phyloP scores from a whole-genome alignment of 2,329 filamentous ascomycete genomes.

The Fusarium sp. region DNA sequence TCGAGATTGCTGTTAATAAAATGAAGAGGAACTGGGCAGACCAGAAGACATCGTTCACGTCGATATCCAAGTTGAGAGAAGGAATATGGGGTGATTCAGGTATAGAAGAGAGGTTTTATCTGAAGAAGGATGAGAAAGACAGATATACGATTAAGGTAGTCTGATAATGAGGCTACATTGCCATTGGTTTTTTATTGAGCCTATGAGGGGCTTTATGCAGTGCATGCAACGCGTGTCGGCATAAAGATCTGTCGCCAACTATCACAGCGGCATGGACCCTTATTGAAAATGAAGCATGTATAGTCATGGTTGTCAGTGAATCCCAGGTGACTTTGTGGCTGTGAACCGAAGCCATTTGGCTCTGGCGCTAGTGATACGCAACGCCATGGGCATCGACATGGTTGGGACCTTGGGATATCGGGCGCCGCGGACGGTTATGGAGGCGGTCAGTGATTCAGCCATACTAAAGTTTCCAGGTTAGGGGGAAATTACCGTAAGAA shows the following conservation, averaged over 20 bases:
- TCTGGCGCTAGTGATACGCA: background rate
- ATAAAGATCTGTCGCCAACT: rapidly evolving
- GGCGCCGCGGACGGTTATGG: background rate
- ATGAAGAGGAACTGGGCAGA: background rate
- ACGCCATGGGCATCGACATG: background rate
- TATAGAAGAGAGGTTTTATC: background rate
- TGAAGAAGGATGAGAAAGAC: background rate
- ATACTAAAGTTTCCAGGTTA: background rate
- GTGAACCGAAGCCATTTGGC: background rate
- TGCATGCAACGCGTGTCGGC: rapidly evolving
- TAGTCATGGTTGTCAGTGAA: too few relatives aligned
- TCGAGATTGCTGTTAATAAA: background rate
- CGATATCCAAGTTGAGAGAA: background rate
- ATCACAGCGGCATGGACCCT: rapidly evolving
- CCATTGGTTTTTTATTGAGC: background rate
- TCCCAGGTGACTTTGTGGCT: background rate
- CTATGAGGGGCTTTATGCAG: rapidly evolving
- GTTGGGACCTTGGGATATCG: background rate
- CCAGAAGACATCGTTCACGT: background rate
- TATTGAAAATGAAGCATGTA: rapidly evolving
- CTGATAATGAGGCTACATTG: background rate
- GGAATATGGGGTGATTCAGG: background rate
- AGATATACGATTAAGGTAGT: background rate
- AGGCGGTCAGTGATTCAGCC: background rate
- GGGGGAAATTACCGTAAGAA: background rate